Evolutionary conservation across 2,329 filamentous ascomycete species (phyloP).

Genomic region (Stagonosporopsis tanaceti): DNA sequence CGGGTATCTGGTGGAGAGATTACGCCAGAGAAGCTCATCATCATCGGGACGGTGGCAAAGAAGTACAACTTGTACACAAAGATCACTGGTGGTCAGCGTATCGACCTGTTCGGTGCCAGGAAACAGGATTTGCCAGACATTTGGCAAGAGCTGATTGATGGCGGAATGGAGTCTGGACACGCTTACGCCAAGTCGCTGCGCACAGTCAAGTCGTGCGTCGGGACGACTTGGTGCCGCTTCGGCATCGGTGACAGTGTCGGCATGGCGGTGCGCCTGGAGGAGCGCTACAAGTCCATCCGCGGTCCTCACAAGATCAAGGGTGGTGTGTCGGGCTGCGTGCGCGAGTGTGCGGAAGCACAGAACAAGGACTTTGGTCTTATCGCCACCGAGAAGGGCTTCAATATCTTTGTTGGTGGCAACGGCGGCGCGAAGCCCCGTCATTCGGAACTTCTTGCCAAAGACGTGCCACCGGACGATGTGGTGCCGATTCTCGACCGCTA

Average conservation of each 20-base stretch:
- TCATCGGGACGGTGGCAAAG: conserved; percentile 83
- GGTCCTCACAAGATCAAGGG: conserved; percentile 91
- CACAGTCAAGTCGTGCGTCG: conserved; percentile 91
- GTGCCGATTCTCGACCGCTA: conserved; percentile 87
- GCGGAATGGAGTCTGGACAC: conserved; percentile 89
- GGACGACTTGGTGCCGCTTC: conserved; percentile 89
- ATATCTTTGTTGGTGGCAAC: conserved; percentile 90
- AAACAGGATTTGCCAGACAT: conserved; percentile 86
- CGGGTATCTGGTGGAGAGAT: conserved; percentile 86
- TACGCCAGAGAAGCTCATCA: conserved; percentile 82
- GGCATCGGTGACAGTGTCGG: conserved; percentile 90
- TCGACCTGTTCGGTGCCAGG: conserved; percentile 90
- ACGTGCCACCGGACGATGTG: conserved; percentile 83
- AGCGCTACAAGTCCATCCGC: conserved; percentile 92
- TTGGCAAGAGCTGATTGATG: conserved; percentile 81
- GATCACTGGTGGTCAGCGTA: conserved; percentile 89
- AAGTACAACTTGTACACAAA: conserved; percentile 88
- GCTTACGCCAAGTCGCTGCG: conserved; percentile 89
- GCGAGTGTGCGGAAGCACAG: conserved; percentile 91
- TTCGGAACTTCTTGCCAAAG: conserved; percentile 82
- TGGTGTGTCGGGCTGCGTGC: conserved; percentile 88
- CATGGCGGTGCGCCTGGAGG: conserved; percentile 86
- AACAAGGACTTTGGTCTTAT: conserved; percentile 95
- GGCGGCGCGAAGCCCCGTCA: conserved; percentile 86
- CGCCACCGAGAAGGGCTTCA: conserved; percentile 91